These are phyloP conservation scores for Whalleya microplaca DNA, from an alignment of 2,329 filamentous ascomycete species.

Conservation along the genomic window DNA sequence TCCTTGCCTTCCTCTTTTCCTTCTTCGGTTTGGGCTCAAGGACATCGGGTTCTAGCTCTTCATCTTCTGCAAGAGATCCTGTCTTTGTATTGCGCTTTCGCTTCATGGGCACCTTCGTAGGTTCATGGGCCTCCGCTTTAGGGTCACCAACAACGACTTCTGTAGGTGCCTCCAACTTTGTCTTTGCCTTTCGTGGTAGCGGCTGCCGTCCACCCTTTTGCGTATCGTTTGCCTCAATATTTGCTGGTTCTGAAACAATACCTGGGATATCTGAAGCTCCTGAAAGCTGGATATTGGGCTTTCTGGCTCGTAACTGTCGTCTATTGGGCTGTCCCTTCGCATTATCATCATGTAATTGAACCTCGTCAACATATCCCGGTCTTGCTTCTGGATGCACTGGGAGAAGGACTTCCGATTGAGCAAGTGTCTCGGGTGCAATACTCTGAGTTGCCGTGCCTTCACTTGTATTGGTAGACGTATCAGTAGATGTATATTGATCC, in stretches of 20 bases:
- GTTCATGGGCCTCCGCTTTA: neutral
- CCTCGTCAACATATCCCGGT: neutral
- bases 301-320: constrained; percentile 3
- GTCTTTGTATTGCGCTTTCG: constrained; percentile 4
- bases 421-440: neutral
- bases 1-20: constrained; percentile 29
- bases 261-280: too few species aligned
- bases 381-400: neutral
- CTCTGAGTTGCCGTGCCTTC: neutral
- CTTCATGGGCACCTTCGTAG: constrained; percentile 1
- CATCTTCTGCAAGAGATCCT: neutral
- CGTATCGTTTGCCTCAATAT: neutral
- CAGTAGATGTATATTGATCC: neutral
- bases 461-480: neutral
- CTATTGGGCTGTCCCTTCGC: neutral
- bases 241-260: neutral
- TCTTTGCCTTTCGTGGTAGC: constrained; percentile 2
- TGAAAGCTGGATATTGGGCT: neutral
- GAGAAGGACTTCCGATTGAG: too few species aligned
- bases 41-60: neutral
- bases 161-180: neutral
- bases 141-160: neutral
- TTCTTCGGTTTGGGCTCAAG: constrained; percentile 16
- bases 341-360: neutral
- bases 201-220: constrained; percentile 3